Percentiles rank a stretch among this genome's conserved stretches.
Conservation (phyloP, 1,284 basidiomycete genomes). For the Cerioporus squamosus region DNA sequence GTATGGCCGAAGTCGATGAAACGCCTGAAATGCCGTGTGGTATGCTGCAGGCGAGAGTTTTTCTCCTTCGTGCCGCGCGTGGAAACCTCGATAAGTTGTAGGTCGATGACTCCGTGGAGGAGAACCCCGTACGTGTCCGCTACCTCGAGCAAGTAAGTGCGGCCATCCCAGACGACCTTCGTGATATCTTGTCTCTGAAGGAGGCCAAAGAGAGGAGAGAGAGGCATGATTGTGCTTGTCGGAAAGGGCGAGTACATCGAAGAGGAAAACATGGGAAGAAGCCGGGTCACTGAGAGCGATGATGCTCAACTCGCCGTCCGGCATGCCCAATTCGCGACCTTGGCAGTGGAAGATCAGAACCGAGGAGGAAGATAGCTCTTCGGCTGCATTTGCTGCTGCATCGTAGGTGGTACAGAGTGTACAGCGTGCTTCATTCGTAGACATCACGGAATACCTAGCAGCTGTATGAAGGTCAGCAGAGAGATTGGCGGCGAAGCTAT, state of each 20-base stretch:
- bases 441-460: no score
- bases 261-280: conserved; percentile 43
- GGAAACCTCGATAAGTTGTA: conserved; percentile 42
- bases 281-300: conserved; percentile 44
- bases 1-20: neutral
- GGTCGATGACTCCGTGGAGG: conserved; percentile 43
- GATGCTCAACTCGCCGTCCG: conserved; percentile 43
- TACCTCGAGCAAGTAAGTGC: conserved; percentile 47
- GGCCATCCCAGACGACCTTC: conserved; percentile 52
- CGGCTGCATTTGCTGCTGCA: conserved; percentile 10
- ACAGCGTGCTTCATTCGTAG: neutral
- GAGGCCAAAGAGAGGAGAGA: conserved; percentile 33
- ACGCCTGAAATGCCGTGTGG: conserved; percentile 15
- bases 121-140: conserved; percentile 32
- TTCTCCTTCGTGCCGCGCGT: conserved; percentile 35
- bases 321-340: conserved; percentile 42
- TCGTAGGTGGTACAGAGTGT: conserved; percentile 9
- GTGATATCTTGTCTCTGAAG: conserved; percentile 34
- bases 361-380: conserved; percentile 16
- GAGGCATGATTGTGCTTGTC: conserved; percentile 20
- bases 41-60: conserved; percentile 30
- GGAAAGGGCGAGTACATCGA: conserved; percentile 40
- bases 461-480: no score
- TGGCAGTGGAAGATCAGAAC: conserved; percentile 34
- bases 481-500: no score